Evolutionary conservation across 2,329 filamentous ascomycete species (phyloP).

Genomic region (Neofusicoccum sp.): DNA sequence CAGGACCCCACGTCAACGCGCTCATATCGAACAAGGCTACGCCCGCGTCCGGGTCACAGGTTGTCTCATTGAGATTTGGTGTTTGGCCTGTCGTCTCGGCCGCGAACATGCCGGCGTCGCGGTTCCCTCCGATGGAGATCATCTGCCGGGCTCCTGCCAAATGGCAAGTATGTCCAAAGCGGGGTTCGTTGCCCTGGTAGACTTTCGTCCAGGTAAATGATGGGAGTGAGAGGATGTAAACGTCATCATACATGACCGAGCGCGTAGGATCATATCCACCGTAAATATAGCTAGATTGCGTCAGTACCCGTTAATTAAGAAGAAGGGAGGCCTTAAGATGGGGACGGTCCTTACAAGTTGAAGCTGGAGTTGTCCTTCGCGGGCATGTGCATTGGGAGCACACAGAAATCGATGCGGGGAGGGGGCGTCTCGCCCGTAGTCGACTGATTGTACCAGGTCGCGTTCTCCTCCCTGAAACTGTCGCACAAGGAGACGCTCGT

Average conservation of each 20-base stretch:
- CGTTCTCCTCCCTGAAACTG: neutral
- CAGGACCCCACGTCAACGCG: constrained; percentile 21
- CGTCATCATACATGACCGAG: constrained; percentile 40
- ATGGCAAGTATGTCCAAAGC: constrained; percentile 45
- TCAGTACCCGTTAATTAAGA: neutral
- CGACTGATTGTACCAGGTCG: constrained; percentile 44
- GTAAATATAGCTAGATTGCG: constrained; percentile 37
- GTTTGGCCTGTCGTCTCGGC: constrained; percentile 11
- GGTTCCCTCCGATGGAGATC: constrained; percentile 41
- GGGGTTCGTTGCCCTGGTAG: constrained; percentile 35
- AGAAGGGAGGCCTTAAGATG: constrained; percentile 25
- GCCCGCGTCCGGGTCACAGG: constrained; percentile 22
- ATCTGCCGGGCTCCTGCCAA: constrained; percentile 39
- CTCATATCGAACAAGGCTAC: constrained; percentile 23
- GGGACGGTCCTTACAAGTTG: constrained; percentile 37
- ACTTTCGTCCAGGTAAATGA: constrained; percentile 47
- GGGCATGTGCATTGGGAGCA: constrained; percentile 34
- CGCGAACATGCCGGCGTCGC: neutral
- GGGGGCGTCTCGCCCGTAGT: constrained; percentile 43
- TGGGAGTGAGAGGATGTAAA: constrained; percentile 47
- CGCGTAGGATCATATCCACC: constrained; percentile 44
- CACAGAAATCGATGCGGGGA: constrained; percentile 46
- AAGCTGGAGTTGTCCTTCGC: constrained; percentile 48
- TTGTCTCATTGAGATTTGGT: neutral
- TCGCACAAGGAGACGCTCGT: constrained; percentile 1